Percentiles rank a stretch among this genome's conserved stretches.
These are phyloP conservation scores for Beauveria australis DNA, from an alignment of 2,329 filamentous ascomycete species.

Conservation along the genomic window DNA sequence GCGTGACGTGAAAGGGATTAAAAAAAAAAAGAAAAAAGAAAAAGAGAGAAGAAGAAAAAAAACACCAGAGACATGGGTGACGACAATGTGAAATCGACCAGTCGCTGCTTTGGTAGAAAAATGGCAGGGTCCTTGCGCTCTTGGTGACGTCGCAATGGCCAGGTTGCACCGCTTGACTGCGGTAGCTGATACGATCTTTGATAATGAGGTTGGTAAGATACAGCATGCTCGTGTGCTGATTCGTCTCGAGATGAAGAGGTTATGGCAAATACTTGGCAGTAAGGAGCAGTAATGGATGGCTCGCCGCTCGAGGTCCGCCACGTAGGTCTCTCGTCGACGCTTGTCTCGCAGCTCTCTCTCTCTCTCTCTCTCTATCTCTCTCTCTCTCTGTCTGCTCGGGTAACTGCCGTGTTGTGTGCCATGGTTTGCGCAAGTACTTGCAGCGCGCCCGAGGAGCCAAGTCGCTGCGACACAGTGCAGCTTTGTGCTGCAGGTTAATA, in stretches of 20 bases:
- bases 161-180: background rate
- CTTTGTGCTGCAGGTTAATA: too few relatives aligned
- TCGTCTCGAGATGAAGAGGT: background rate
- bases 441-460: too few relatives aligned
- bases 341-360: too few relatives aligned
- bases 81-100: background rate
- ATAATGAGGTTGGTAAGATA: background rate
- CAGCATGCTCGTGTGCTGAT: too few relatives aligned
- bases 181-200: background rate
- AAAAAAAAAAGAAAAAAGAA: background rate
- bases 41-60: background rate
- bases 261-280: background rate
- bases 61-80: background rate
- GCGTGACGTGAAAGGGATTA: constrained; percentile 3
- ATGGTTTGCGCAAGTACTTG: too few relatives aligned
- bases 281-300: background rate
- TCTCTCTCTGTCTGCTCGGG: too few relatives aligned
- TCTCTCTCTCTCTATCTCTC: too few relatives aligned
- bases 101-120: background rate
- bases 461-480: too few relatives aligned
- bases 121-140: background rate
- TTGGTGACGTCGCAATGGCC: background rate
- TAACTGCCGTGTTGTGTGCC: too few relatives aligned
- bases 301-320: too few relatives aligned
- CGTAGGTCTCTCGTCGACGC: too few relatives aligned